These are phyloP conservation scores for Sphagnum contortum DNA, from an alignment of 225 moss, liverwort and hornwort genomes.

Conservation along the genomic window DNA sequence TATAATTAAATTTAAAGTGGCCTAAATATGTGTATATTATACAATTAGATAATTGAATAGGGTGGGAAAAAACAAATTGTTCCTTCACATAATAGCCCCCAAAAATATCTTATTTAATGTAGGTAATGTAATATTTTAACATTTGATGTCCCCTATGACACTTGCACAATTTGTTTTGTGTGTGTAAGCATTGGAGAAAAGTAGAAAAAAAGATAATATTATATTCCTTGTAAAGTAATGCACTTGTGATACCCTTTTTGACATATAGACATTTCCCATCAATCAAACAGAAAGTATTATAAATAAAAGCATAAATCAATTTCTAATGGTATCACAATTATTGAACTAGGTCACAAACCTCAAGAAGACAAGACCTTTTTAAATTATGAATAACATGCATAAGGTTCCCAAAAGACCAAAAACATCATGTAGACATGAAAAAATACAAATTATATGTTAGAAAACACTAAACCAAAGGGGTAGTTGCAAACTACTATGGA, in stretches of 20 bases:
- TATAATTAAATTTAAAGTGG: no score
- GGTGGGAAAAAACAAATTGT: no score
- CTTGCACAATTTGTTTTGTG: neutral
- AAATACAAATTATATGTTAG: neutral
- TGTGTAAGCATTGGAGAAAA: neutral
- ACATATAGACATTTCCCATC: neutral
- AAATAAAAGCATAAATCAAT: neutral
- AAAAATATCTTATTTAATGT: no score
- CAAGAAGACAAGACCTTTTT: slow-evolving; percentile 55
- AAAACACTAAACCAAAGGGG: neutral
- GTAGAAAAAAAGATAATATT: neutral
- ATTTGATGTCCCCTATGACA: no score
- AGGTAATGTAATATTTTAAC: no score
- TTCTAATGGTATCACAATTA: neutral
- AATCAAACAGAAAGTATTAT: neutral
- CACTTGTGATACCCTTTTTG: neutral
- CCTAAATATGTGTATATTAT: no score
- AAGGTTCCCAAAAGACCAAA: slow-evolving; percentile 60
- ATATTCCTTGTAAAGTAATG: neutral
- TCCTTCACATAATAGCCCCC: no score
- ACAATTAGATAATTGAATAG: no score
- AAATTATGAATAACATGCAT: slow-evolving; percentile 45
- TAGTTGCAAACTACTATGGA: no score
- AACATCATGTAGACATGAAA: slow-evolving; percentile 18
- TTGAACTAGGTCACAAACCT: slow-evolving; percentile 26